Evolutionary conservation across 352 stramenopile species (phyloP), one percentile per base, ranked within the genome.

Genomic region (Saprolegnia diclina): DNA sequence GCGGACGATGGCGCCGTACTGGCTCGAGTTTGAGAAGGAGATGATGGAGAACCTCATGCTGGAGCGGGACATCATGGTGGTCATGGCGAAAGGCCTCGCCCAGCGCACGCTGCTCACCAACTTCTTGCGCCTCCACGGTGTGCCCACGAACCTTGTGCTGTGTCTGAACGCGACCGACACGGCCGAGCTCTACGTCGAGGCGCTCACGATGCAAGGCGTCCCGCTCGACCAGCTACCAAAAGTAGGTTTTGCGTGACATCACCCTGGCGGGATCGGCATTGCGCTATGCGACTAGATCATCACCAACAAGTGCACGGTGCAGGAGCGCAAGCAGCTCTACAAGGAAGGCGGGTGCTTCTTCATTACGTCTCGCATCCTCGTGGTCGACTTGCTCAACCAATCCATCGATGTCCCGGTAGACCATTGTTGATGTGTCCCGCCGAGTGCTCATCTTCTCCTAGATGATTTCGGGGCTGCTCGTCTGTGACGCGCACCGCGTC

Each of bases 331-430:
- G 53, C 78, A 87, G 16, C 74, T 98, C 64, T 99, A 99, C 82
- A 85, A 90, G 59, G 77, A 84, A 11, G 96, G 96, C 37, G 91
- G 92, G 16, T 91, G 97, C 38, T 96, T 95, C 67, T 80, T 98
- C 67, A 92, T 99, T 50, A 99, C 97, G 11, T 96, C 88, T 50
- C 87, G 97, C 14, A 98, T 99, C 68, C 81, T 99, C 9, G 97
- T 99, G 66, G 94, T 99, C 1, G 97, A 99, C 77, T 76, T 99
- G 45, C 80, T 99, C 21, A 97, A 89, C 59, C 87, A 79, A 22
- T 78, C 83, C 66, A 68, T 96, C 26, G 81, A 92, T 64, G 67
- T 64, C 52, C 76, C 78, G 67, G 75, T 74, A 64, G 26, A 37
- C 9, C 63, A 22, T 42, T 13, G 21, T 35, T 26, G 24, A 21